Evolutionary conservation across 108 stramenopile genomes (phyloP), one percentile per base, ranked within the genome.

Genomic region (Cyclotella cryptica): DNA sequence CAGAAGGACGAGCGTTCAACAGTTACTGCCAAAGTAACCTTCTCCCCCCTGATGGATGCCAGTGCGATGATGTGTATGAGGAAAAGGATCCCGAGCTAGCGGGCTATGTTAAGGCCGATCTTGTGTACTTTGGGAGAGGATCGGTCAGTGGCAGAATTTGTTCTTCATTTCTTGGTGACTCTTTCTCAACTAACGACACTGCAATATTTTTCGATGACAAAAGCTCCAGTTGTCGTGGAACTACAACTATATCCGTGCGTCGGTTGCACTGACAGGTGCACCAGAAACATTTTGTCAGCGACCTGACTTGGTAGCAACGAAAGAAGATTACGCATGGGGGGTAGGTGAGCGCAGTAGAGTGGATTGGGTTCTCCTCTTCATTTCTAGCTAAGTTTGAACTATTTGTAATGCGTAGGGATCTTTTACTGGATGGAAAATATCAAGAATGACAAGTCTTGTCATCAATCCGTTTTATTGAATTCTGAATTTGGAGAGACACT

Each of bases 391-490:
- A n/a, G 9, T 49, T n/a, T n/a, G 47, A 17, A n/a, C 55, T 28
- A 58, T 14, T 3, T 58, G 2, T 26, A 2, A 41, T 62, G 13
- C 4, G 15, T 15, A 65, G 64, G 82, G 0, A 28, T 83, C 39
- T 83, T 77, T 47, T 83, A 64, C 41, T 83, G 82, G 82, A 83
- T 83, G 82, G 82, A 83, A 46, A 83, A 83, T 57, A 53, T 77
- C 29, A 83, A 83, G 67, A 83, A 77, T 49, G 82, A 83, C 47
- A 57, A 53, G 44, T 70, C 82, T 21, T 83, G 82, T 49, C 82
- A 83, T 51, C 82, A 83, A 35, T 54, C 71, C 35, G 66, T 83
- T 6, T 55, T 83, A n/a, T 26, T 83, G 66, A 60, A 83, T 42
- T 41, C 64, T 22, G 82, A 83, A 10, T 83, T 83, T 73, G 82